Evolutionary conservation across 306 rosid genomes (phyloP).

Genomic region (Cucumis melo): DNA sequence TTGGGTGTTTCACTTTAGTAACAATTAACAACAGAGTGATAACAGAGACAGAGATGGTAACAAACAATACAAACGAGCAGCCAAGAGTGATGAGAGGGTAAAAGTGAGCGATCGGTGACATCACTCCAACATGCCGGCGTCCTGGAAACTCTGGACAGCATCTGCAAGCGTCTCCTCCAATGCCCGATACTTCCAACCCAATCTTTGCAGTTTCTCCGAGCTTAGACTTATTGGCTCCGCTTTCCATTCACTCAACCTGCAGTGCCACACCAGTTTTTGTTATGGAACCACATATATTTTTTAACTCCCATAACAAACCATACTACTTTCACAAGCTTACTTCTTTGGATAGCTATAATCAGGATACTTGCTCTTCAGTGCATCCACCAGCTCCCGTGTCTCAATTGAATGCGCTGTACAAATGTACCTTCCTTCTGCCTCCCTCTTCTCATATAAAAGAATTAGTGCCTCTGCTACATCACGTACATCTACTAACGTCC

Average conservation of each 20-base stretch:
- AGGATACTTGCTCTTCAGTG: constrained; percentile 42
- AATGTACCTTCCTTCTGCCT: constrained; percentile 62
- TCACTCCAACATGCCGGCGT: constrained; percentile 14
- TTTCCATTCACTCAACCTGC: constrained; percentile 30
- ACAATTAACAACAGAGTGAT: background rate
- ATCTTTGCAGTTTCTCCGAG: constrained; percentile 36
- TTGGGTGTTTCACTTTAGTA: background rate
- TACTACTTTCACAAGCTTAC: constrained; percentile 19
- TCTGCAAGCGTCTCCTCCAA: constrained; percentile 44
- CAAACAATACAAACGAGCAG: background rate
- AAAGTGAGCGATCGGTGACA: background rate
- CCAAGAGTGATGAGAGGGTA: background rate
- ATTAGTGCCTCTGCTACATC: constrained; percentile 53
- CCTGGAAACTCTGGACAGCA: constrained; percentile 33
- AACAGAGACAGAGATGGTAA: background rate
- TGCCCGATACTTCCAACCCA: constrained; percentile 49
- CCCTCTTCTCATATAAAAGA: constrained; percentile 48
- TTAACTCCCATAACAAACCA: background rate
- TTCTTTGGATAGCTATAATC: constrained; percentile 44
- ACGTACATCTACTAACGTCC: constrained; percentile 40
- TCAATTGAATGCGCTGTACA: constrained; percentile 25
- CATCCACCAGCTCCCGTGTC: constrained; percentile 30
- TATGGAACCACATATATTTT: background rate
- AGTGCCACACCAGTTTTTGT: background rate
- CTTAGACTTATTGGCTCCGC: constrained; percentile 8